A percentile compares a stretch with the other conserved stretches of the same genome.
Evolutionary conservation across 345 rosid species (phyloP).

Genomic region (Citrus australasica): DNA sequence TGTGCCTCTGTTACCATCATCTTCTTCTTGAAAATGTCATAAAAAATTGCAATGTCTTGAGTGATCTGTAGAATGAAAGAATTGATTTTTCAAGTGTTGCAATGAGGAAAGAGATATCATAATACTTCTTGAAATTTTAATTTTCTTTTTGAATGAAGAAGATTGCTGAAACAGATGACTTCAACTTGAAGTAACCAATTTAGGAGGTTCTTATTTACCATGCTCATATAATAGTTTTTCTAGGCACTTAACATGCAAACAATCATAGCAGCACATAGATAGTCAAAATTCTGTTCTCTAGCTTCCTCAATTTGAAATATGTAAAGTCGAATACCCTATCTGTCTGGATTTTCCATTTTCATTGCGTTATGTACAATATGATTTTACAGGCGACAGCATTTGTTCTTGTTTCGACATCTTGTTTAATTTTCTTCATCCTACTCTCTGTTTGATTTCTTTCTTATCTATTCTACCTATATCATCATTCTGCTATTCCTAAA

Average conservation of each 20-base stretch:
- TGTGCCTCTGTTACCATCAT: too few species aligned
- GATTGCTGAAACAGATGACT: neutral
- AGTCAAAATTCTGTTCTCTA: neutral
- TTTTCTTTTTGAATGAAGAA: neutral
- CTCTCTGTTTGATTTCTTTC: too few species aligned
- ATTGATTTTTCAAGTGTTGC: neutral
- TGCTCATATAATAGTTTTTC: neutral
- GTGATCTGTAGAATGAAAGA: neutral
- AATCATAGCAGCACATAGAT: neutral
- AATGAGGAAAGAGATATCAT: neutral
- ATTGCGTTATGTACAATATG: too few species aligned
- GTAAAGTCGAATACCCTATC: neutral
- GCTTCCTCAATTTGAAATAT: neutral
- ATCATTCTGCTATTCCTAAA: neutral
- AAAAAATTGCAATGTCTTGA: neutral
- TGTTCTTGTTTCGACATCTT: too few species aligned
- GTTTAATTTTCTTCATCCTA: too few species aligned
- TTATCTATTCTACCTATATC: neutral
- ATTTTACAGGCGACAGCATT: too few species aligned
- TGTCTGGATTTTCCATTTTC: too few species aligned
- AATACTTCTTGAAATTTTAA: neutral
- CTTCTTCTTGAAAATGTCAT: neutral
- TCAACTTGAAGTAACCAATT: neutral
- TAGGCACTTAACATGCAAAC: neutral
- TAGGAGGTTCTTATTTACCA: neutral